Evolutionary conservation across 257 asterid species (phyloP), one percentile per base, ranked within the genome.

Genomic region (Nicotiana tomentosiformis): DNA sequence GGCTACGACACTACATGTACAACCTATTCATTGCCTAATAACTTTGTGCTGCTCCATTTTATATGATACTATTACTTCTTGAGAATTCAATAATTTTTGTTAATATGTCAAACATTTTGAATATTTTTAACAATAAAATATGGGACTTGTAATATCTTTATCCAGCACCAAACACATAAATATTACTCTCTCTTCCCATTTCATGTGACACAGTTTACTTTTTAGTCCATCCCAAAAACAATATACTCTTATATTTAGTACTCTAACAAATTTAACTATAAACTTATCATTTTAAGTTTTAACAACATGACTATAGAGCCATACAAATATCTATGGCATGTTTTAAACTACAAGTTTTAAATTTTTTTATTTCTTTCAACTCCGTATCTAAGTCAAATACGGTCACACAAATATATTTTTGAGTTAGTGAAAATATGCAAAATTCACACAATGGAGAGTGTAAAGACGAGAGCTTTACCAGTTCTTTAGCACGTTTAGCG

Each of bases 401-500:
- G 26, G 26, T 23, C 26, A 23, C 26, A 23, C 26, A 23, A 23
- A 23, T 23, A 6, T 57, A 18, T 10, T 18, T 57, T 57, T 0
- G 3, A 57, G 64, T 18, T 57, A 2, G 9, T 18, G 10, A 6
- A 57, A 18, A 57, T 57, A 57, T 18, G 77, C 77, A 37, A 69
- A 69, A 37, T 69, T 69, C 18, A 69, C 56, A 39, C 5, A 9
- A 11, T 43, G 3, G 3, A 11, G 1, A 70, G 37, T 14, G 1
- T 7, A 26, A 74, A 49, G 39, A 1, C 43, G 4, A 0, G 2
- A 49, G 39, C 15, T 46, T 46, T 87, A 95, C 98, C 90, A 86
- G 83, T 83, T 92, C 97, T 82, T 87, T 95, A 39, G 94, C 95
- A 16, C 97, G 96, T 85, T 91, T 89, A 51, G 96, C 97, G 3